Conservation (phyloP, 495 filamentous ascomycete species). For the Cairneyella variabilis region DNA sequence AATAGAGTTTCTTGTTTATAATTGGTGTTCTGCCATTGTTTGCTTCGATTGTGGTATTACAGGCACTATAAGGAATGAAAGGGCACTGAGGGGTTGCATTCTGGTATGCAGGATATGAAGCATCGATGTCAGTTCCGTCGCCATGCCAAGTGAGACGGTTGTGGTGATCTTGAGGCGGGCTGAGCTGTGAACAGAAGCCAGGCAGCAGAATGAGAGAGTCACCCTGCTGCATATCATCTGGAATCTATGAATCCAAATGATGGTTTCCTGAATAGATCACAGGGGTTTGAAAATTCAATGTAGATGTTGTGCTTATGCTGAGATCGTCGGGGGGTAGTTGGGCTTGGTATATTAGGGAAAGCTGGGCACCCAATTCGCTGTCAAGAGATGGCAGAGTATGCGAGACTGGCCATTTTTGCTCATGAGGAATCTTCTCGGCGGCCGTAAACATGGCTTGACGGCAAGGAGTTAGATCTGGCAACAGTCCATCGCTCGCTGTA, state of each 20-base stretch:
- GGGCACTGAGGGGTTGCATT: neutral
- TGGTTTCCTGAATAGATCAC: neutral
- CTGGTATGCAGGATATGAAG: neutral
- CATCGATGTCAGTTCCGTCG: neutral
- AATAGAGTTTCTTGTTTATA: neutral
- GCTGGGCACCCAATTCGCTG: neutral
- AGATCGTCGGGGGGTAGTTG: neutral
- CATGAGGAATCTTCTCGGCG: neutral
- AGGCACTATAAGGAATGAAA: neutral
- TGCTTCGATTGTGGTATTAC: neutral
- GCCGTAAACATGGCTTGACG: neutral
- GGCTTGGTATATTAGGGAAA: neutral
- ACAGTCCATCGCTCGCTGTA: neutral
- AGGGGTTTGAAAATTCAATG: neutral
- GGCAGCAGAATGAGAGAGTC: neutral
- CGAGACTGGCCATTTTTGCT: neutral
- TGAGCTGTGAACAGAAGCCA: neutral
- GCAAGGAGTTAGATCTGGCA: neutral
- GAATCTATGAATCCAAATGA: neutral
- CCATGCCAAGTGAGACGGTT: neutral
- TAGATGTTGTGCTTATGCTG: neutral
- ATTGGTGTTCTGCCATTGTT: neutral
- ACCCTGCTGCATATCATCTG: conserved; percentile 1
- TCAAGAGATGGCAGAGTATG: neutral
- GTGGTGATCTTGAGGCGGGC: neutral